A percentile compares a stretch with the other conserved stretches of the same genome.
Evolutionary conservation across 169 alveolate species (phyloP).

Genomic region (Eimeria maxima): DNA sequence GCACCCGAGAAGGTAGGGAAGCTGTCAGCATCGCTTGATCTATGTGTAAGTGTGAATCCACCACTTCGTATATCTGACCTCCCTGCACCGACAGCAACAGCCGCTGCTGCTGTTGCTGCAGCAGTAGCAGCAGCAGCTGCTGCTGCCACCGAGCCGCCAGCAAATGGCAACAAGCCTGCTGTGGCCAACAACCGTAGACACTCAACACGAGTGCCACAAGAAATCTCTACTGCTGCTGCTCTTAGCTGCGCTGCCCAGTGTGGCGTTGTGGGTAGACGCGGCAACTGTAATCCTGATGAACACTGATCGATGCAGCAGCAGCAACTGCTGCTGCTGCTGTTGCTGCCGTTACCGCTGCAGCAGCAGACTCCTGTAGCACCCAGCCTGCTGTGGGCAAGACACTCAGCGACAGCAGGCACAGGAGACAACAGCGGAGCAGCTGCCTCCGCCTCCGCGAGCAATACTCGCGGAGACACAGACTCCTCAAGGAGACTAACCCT

Average conservation of each 20-base stretch:
- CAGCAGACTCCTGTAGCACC: background rate
- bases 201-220: conserved; percentile 24
- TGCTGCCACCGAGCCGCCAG: conserved; percentile 59
- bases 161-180: conserved; percentile 58
- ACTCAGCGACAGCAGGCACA: conserved; percentile 46
- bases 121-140: background rate
- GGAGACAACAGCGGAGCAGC: conserved; percentile 67
- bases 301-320: conserved; percentile 1
- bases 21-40: background rate
- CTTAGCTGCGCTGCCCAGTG: conserved; percentile 6
- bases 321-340: background rate
- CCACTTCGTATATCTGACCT: background rate
- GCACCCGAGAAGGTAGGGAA: background rate
- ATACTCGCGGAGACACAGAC: background rate
- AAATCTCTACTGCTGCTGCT: conserved; percentile 14
- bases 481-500: conserved; percentile 18
- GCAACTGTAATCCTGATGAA: too few species aligned
- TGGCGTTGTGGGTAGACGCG: background rate
- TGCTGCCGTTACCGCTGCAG: background rate
- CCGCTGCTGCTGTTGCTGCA: conserved; percentile 37
- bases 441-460: conserved; percentile 40
- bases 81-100: background rate
- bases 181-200: conserved; percentile 9
- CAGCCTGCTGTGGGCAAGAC: conserved; percentile 22
- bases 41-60: background rate